Percentiles rank a stretch among this genome's conserved stretches.
These are phyloP conservation scores for Erodium chrysanthum DNA, from an alignment of 441 rosid genomes.

Conservation along the genomic window DNA sequence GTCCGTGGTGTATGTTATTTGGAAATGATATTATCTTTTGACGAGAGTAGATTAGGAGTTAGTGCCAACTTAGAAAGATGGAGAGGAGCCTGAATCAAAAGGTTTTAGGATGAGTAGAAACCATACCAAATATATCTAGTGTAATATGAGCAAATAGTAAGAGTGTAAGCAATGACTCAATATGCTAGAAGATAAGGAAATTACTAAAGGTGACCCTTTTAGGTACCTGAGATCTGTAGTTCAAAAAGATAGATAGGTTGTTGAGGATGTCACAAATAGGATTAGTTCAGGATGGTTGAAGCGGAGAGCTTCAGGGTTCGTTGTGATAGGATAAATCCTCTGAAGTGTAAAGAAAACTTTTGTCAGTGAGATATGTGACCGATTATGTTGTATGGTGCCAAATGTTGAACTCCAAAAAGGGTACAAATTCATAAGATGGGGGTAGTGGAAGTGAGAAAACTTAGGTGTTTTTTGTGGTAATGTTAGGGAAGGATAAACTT, in stretches of 20 bases:
- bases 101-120: neutral
- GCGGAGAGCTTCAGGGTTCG: neutral
- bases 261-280: neutral
- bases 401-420: neutral
- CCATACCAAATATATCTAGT: neutral
- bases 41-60: neutral
- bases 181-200: neutral
- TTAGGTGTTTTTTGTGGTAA: neutral
- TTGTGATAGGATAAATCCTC: neutral
- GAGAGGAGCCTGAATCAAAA: neutral
- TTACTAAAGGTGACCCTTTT: neutral
- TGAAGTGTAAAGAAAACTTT: neutral
- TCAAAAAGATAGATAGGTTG: neutral
- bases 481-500: neutral
- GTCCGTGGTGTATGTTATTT: neutral
- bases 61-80: neutral
- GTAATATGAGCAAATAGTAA: neutral
- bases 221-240: neutral
- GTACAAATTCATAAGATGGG: neutral
- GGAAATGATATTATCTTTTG: neutral
- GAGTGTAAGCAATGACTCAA: neutral
- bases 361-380: neutral
- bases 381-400: neutral
- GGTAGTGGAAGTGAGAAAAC: neutral
- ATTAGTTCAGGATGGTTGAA: neutral